phyloP scores from a whole-genome alignment of 2,329 filamentous ascomycete species.

The Penicillium sp. region DNA sequence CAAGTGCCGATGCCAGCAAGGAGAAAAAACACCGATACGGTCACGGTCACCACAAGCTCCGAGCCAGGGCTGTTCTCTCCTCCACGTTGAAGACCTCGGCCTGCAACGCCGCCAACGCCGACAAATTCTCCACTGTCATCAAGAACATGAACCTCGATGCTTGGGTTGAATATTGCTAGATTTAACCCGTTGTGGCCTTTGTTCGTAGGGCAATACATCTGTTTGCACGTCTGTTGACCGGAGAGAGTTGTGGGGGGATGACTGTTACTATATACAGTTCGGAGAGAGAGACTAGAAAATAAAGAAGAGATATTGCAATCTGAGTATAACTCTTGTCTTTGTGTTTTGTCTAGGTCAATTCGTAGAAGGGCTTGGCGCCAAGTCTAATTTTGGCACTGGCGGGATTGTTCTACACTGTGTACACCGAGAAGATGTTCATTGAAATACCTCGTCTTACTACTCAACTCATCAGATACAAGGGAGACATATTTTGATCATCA shows the following conservation, averaged over 20 bases:
- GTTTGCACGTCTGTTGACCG: neutral
- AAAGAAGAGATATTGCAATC: neutral
- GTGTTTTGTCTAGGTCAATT: neutral
- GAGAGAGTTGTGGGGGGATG: neutral
- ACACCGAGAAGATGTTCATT: too few relatives aligned
- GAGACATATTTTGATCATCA: neutral
- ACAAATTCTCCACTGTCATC: conserved; percentile 62
- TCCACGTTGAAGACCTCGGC: conserved; percentile 38
- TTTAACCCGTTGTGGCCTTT: neutral
- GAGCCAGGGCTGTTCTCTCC: neutral
- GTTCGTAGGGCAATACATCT: neutral
- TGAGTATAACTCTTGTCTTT: neutral
- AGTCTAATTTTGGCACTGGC: too few relatives aligned
- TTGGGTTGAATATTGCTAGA: conserved; percentile 59
- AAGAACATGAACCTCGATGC: conserved; percentile 65
- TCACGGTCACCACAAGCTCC: conserved; percentile 3
- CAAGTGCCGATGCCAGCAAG: neutral
- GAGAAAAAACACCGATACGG: neutral
- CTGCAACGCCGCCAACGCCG: conserved; percentile 51
- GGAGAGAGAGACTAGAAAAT: neutral
- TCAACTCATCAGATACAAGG: too few relatives aligned
- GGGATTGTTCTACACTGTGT: too few relatives aligned
- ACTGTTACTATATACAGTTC: conserved; percentile 46
- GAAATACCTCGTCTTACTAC: too few relatives aligned
- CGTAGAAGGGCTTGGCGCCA: neutral